Conservation (phyloP, 1,284 basidiomycete species). For the Serendipita sp. region DNA sequence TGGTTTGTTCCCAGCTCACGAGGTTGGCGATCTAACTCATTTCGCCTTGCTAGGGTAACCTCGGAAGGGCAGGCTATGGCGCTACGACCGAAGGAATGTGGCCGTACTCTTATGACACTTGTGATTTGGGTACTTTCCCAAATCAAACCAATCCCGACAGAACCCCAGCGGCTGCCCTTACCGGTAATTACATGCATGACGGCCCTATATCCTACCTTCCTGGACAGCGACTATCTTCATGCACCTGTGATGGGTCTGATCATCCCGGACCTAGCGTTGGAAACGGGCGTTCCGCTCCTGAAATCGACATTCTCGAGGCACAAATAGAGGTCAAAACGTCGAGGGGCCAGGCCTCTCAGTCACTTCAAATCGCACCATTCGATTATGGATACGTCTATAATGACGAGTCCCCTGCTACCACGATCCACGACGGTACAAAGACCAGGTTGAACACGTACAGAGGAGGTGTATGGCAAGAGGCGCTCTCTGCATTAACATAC, state of each 20-base stretch:
- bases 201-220: conserved; percentile 34
- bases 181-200: conserved; percentile 36
- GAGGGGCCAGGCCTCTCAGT: conserved; percentile 59
- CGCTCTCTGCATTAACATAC: conserved; percentile 49
- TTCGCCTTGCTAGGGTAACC: conserved; percentile 24
- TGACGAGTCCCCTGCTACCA: conserved; percentile 37
- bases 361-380: conserved; percentile 68
- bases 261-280: conserved; percentile 47
- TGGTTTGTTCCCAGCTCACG: conserved; percentile 29
- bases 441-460: conserved; percentile 57
- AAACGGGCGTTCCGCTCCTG: conserved; percentile 42
- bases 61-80: conserved; percentile 29
- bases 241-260: conserved; percentile 42
- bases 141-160: conserved; percentile 51
- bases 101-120: conserved; percentile 73
- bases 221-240: conserved; percentile 39
- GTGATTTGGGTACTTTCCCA: conserved; percentile 74
- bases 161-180: conserved; percentile 33
- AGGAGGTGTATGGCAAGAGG: conserved; percentile 70
- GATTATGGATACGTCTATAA: conserved; percentile 52
- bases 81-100: conserved; percentile 31
- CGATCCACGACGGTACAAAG: conserved; percentile 35
- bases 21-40: conserved; percentile 18
- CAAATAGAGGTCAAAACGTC: conserved; percentile 28
- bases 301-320: conserved; percentile 56